A percentile compares a stretch with the other conserved stretches of the same genome.
phyloP scores from a whole-genome alignment of 257 asterid genomes.

The Marsdenia floribunda region DNA sequence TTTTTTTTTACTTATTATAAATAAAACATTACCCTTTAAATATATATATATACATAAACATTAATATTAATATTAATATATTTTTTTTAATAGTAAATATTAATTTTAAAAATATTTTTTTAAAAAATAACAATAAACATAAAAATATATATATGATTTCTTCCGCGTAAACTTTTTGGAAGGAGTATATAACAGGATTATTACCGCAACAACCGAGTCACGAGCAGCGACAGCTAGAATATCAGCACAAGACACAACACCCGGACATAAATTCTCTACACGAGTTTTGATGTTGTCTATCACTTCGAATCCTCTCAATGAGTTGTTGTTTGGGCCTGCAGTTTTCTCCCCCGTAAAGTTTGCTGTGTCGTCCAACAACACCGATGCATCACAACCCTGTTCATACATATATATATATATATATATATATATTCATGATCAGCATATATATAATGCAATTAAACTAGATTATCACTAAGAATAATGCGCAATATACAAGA shows the following conservation, averaged over 20 bases:
- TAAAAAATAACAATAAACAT: not conserved
- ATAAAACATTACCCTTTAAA: too few relatives aligned
- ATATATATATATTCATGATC: too few relatives aligned
- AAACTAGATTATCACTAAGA: too few relatives aligned
- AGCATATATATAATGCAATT: too few relatives aligned
- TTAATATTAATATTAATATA: too few relatives aligned
- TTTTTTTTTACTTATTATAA: too few relatives aligned
- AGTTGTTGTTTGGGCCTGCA: conserved; percentile 59
- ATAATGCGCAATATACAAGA: too few relatives aligned
- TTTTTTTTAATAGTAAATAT: too few relatives aligned
- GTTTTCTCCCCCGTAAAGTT: conserved; percentile 62
- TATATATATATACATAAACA: too few relatives aligned
- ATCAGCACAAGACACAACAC: conserved; percentile 73
- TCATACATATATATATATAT: not conserved
- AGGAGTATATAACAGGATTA: conserved; percentile 1
- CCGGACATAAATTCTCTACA: conserved; percentile 44
- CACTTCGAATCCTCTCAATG: conserved; percentile 62
- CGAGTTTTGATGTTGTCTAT: conserved; percentile 62
- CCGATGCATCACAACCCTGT: conserved; percentile 83
- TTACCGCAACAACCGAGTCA: conserved; percentile 58
- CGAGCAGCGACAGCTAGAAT: conserved; percentile 65
- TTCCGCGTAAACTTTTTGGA: too few relatives aligned
- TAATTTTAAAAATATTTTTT: too few relatives aligned
- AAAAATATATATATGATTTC: too few relatives aligned
- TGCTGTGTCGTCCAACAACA: conserved; percentile 57